Percentiles rank a stretch among this genome's conserved stretches.
Evolutionary conservation across 768 basidiomycete species (phyloP).

Genomic region (Suillus discolor): DNA sequence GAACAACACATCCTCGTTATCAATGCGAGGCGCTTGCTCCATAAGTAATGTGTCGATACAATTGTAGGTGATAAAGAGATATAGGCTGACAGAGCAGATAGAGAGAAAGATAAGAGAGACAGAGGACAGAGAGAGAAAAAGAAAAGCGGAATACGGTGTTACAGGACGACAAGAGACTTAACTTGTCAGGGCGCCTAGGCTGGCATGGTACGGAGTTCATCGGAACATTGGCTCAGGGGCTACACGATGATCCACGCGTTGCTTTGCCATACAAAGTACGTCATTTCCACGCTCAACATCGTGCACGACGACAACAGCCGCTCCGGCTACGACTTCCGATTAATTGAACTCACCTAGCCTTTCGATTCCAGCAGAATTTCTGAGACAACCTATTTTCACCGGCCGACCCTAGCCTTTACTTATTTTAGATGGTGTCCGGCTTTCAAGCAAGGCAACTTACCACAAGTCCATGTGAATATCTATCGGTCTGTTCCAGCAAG

Average conservation of each 20-base stretch:
- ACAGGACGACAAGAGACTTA: slow-evolving; percentile 28
- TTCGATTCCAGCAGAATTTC: background rate
- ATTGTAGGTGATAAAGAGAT: slow-evolving; percentile 22
- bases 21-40: slow-evolving; percentile 45
- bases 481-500: background rate
- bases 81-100: slow-evolving; percentile 12
- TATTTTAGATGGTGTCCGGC: background rate
- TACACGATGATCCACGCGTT: background rate
- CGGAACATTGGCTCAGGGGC: slow-evolving; percentile 9
- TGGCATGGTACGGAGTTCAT: background rate
- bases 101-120: slow-evolving; percentile 21
- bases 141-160: background rate
- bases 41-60: slow-evolving; percentile 23
- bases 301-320: background rate
- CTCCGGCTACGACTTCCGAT: background rate
- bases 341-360: background rate
- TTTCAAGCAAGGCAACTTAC: background rate
- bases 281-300: background rate
- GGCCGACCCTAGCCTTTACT: no score
- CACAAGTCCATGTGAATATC: background rate
- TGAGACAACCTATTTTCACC: background rate
- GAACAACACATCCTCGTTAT: slow-evolving; percentile 56
- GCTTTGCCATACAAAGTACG: background rate
- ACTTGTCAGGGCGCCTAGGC: slow-evolving; percentile 18
- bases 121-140: slow-evolving; percentile 9